phyloP scores from a whole-genome alignment of 208 protist species.

The Trypanosoma cruzi region DNA sequence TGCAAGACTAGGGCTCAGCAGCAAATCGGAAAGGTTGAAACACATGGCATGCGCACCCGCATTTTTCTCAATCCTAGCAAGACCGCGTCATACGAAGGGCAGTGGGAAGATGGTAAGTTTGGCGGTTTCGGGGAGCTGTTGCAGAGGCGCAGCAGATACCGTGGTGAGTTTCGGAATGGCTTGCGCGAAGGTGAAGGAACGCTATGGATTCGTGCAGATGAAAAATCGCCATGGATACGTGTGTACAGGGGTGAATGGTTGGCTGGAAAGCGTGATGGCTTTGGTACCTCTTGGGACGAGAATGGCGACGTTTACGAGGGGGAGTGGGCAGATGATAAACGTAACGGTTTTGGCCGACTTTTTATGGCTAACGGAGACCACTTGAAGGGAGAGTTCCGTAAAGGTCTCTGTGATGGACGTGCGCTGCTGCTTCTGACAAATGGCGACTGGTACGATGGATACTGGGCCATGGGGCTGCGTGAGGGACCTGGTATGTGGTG shows the following conservation, averaged over 20 bases:
- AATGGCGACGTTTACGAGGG: slow-evolving; percentile 92
- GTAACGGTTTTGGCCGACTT: slow-evolving; percentile 74
- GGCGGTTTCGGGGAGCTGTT: slow-evolving; percentile 88
- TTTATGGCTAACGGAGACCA: slow-evolving; percentile 84
- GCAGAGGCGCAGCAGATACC: slow-evolving; percentile 74
- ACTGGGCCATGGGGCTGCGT: slow-evolving; percentile 76
- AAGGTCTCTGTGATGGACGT: slow-evolving; percentile 72
- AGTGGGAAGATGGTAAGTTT: slow-evolving; percentile 84
- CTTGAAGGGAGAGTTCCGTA: slow-evolving; percentile 77
- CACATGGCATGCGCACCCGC: slow-evolving; percentile 69
- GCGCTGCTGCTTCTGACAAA: slow-evolving; percentile 60
- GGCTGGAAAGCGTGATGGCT: slow-evolving; percentile 75
- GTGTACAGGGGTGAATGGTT: slow-evolving; percentile 92
- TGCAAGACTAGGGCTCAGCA: slow-evolving; percentile 16
- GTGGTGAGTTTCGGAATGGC: slow-evolving; percentile 79
- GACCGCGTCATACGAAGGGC: slow-evolving; percentile 88
- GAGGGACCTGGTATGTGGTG: slow-evolving; percentile 90
- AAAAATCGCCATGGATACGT: slow-evolving; percentile 57
- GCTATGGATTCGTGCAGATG: slow-evolving; percentile 69
- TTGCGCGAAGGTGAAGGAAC: slow-evolving; percentile 82
- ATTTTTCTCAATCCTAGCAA: slow-evolving; percentile 87
- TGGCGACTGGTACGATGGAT: slow-evolving; percentile 90
- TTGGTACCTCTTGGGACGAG: slow-evolving; percentile 78
- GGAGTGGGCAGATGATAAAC: slow-evolving; percentile 64
- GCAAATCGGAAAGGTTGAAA: slow-evolving; percentile 33